Percentiles rank a stretch among this genome's conserved stretches.
phyloP scores from a whole-genome alignment of 192 early-diverging fungal genomes.

The Phycomyces nitens region DNA sequence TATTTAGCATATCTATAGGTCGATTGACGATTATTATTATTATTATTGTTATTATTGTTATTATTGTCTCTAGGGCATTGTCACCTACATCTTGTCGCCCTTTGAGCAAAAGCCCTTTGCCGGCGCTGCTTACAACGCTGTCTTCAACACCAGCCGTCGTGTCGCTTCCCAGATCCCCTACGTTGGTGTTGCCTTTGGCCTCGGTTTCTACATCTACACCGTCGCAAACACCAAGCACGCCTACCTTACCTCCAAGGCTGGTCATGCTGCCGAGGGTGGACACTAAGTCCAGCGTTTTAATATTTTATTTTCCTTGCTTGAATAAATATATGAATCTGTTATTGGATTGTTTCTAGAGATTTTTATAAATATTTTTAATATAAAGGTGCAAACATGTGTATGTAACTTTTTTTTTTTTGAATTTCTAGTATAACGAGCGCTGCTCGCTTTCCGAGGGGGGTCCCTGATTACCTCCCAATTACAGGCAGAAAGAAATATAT shows the following conservation, averaged over 20 bases:
- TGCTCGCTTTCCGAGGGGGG: too few species aligned
- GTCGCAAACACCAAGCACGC: constrained; percentile 42
- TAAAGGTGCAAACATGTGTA: too few species aligned
- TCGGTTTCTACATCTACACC: constrained; percentile 47
- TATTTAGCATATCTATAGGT: too few species aligned
- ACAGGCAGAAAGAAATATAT: too few species aligned
- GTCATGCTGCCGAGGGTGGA: constrained; percentile 38
- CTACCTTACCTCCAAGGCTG: constrained; percentile 38
- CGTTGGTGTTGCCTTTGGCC: constrained; percentile 45
- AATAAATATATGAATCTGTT: not conserved
- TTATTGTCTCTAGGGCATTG: constrained; percentile 39
- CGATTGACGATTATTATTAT: too few species aligned
- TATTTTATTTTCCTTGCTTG: not conserved
- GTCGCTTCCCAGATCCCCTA: constrained; percentile 51
- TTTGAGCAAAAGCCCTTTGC: constrained; percentile 63
- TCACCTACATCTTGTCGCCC: constrained; percentile 56
- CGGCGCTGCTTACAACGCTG: constrained; percentile 50
- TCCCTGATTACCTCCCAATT: too few species aligned
- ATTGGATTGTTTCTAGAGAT: too few species aligned
- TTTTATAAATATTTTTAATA: too few species aligned
- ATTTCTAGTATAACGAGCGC: too few species aligned
- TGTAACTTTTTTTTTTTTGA: too few species aligned
- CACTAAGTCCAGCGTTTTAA: constrained; percentile 15
- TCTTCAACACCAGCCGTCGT: constrained; percentile 64
- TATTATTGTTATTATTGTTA: not conserved